These are phyloP conservation scores for Jimgerdemannia flammicorona DNA, from an alignment of 192 early-diverging fungal species.

Conservation along the genomic window DNA sequence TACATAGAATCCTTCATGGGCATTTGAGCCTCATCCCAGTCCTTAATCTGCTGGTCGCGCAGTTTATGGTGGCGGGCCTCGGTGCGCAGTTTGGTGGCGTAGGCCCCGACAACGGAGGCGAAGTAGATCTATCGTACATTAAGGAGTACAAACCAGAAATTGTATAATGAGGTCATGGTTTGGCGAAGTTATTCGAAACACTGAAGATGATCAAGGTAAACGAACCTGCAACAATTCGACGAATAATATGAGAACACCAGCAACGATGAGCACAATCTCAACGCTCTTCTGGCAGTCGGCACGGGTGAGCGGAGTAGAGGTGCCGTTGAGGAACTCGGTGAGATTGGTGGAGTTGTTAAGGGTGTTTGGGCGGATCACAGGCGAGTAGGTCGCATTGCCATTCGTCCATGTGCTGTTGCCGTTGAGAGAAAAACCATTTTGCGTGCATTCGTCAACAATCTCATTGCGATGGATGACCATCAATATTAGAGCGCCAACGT, in stretches of 20 bases:
- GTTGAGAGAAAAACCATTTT: conserved; percentile 24
- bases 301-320: conserved; percentile 1
- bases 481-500: conserved; percentile 5
- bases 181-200: background rate
- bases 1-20: conserved; percentile 31
- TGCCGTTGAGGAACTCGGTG: conserved; percentile 23
- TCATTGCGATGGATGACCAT: conserved; percentile 15
- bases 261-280: conserved; percentile 12
- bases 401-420: conserved; percentile 15
- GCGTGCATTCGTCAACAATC: conserved; percentile 16
- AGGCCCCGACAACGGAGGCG: conserved; percentile 25
- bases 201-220: too few relatives aligned
- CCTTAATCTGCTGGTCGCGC: conserved; percentile 39
- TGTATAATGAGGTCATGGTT: background rate
- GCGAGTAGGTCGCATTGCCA: conserved; percentile 3
- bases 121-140: conserved; percentile 20
- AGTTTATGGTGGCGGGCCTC: conserved; percentile 36
- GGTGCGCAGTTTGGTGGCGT: conserved; percentile 22
- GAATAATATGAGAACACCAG: conserved; percentile 18
- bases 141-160: background rate
- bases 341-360: conserved; percentile 27
- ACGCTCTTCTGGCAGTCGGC: conserved; percentile 12
- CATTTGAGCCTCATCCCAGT: conserved; percentile 33
- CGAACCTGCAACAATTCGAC: conserved; percentile 30
- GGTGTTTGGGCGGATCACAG: conserved; percentile 11